These are phyloP conservation scores for Arabidopsis thaliana DNA, from an alignment of 345 rosid species.

Conservation along the genomic window TAIR10.1 NC_003074.8:20402501-20403000, in stretches of 20 bases:
- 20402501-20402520: constrained; percentile 45
- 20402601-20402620: neutral
- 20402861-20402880: neutral
- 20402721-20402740: constrained; percentile 16
- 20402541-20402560: constrained; percentile 37
- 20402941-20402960: neutral
- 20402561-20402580: constrained; percentile 34
- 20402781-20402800: neutral
- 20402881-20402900: neutral
- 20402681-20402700: constrained; percentile 26
- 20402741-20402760: neutral
- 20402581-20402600: constrained; percentile 42
- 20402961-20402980: neutral
- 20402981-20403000: neutral
- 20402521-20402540: constrained; percentile 47
- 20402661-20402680: constrained; percentile 33
- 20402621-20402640: neutral
- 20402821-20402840: neutral
- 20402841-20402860: neutral
- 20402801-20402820: neutral
- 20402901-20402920: neutral
- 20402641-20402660: constrained; percentile 23
- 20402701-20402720: neutral
- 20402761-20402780: neutral
- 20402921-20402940: no score